phyloP scores from a whole-genome alignment of 2,329 filamentous ascomycete genomes.

The Talaromyces sp. region DNA sequence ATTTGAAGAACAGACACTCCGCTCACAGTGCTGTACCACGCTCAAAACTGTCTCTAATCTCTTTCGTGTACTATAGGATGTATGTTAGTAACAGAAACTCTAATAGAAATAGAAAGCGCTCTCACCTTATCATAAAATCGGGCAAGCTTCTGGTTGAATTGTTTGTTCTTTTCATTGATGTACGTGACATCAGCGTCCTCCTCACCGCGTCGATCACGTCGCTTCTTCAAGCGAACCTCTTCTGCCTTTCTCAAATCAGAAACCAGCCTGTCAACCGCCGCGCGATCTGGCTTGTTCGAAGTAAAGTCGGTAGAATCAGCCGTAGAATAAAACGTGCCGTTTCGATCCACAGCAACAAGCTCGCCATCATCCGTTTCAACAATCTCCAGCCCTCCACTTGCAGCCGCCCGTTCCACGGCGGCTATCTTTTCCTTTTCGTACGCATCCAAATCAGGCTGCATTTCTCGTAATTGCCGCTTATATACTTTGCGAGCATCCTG shows the following conservation, averaged over 20 bases:
- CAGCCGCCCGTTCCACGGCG: slow-evolving; percentile 79
- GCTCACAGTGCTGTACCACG: slow-evolving; percentile 79
- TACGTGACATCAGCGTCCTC: slow-evolving; percentile 93
- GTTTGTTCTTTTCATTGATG: slow-evolving; percentile 99
- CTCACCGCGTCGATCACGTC: slow-evolving; percentile 74
- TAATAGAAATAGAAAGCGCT: slow-evolving; percentile 10
- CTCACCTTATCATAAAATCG: slow-evolving; percentile 89
- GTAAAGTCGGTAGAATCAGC: slow-evolving; percentile 77
- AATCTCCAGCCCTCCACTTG: slow-evolving; percentile 80
- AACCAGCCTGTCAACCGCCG: slow-evolving; percentile 82
- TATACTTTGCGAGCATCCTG: slow-evolving; percentile 90
- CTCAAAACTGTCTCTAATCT: slow-evolving; percentile 97
- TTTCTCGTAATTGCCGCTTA: slow-evolving; percentile 78
- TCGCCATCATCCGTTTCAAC: slow-evolving; percentile 95
- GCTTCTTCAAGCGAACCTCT: slow-evolving; percentile 79
- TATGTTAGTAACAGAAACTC: slow-evolving; percentile 17
- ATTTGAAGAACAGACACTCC: neutral
- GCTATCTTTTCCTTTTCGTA: slow-evolving; percentile 85
- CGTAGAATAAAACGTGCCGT: slow-evolving; percentile 86
- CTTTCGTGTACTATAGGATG: slow-evolving; percentile 69
- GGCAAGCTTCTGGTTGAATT: slow-evolving; percentile 96
- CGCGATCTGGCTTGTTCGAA: slow-evolving; percentile 81
- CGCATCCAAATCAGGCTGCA: slow-evolving; percentile 72
- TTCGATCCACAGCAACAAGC: slow-evolving; percentile 86
- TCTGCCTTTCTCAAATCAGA: slow-evolving; percentile 84